Conservation (phyloP, 148 eudicot genomes). For the Rhododendron griersonianum region DNA sequence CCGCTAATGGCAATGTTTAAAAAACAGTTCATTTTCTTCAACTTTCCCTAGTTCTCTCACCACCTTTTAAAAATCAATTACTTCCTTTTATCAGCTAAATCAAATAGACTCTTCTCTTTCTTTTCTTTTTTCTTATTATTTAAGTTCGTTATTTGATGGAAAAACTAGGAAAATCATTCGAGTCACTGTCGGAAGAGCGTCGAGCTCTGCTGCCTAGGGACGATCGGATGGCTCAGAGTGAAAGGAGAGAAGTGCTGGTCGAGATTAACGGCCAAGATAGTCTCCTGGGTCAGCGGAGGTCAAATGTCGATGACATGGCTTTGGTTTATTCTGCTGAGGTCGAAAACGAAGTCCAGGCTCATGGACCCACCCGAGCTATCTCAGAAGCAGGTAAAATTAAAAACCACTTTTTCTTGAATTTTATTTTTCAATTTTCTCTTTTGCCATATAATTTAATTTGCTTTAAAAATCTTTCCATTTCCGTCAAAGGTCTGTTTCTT, state of each 20-base stretch:
- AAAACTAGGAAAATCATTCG: constrained; percentile 20
- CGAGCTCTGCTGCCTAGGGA: constrained; percentile 24
- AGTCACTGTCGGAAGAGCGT: constrained; percentile 27
- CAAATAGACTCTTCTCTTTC: background rate
- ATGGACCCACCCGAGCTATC: constrained; percentile 7
- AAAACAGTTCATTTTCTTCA: background rate
- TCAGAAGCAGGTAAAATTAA: background rate
- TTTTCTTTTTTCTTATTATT: too few species aligned
- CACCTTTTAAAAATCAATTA: background rate
- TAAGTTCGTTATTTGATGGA: constrained; percentile 8
- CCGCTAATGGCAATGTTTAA: background rate
- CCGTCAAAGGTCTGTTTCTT: too few species aligned
- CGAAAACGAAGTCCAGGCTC: constrained; percentile 7
- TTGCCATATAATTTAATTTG: too few species aligned
- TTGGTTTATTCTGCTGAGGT: background rate
- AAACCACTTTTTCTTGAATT: background rate
- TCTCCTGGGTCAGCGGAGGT: constrained; percentile 3
- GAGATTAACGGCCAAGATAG: constrained; percentile 16
- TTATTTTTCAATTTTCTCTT: too few species aligned
- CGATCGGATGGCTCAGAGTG: constrained; percentile 15
- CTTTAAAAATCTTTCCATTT: too few species aligned
- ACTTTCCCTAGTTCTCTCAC: background rate
- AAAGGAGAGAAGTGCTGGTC: constrained; percentile 7
- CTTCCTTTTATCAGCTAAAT: background rate
- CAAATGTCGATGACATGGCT: background rate